phyloP scores from a whole-genome alignment of 2,329 filamentous ascomycete genomes.

The Aspergillus oerlinghausenensis region DNA sequence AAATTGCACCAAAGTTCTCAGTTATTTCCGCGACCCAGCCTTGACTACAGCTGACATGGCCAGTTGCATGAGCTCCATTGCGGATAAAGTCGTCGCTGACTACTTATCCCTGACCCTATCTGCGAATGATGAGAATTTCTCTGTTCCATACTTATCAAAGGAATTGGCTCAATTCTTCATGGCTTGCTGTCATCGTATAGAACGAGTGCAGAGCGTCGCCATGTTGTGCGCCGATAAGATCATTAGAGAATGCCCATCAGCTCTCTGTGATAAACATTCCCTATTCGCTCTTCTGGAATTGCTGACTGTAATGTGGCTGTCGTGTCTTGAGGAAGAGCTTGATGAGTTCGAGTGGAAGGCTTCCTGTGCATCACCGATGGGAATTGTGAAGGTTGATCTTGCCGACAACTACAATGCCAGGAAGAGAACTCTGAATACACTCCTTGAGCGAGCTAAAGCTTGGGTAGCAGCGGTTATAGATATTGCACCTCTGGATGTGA shows the following conservation, averaged over 20 bases:
- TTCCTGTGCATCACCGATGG: conserved; percentile 70
- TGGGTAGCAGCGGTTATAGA: conserved; percentile 82
- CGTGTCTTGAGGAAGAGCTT: conserved; percentile 88
- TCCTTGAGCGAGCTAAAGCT: conserved; percentile 69
- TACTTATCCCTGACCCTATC: conserved; percentile 73
- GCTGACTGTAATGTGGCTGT: conserved; percentile 89
- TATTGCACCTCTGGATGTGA: conserved; percentile 85
- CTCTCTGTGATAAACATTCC: conserved; percentile 82
- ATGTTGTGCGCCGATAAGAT: conserved; percentile 79
- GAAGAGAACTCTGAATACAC: conserved; percentile 68
- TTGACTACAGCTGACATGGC: conserved; percentile 59
- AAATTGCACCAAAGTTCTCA: conserved; percentile 82
- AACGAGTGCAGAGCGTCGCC: conserved; percentile 84
- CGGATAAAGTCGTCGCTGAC: conserved; percentile 66
- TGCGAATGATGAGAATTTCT: conserved; percentile 70
- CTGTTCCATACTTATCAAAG: conserved; percentile 83
- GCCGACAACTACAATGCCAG: conserved; percentile 88
- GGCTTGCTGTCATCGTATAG: conserved; percentile 88
- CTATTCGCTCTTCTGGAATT: conserved; percentile 91
- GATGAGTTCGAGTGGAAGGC: conserved; percentile 88
- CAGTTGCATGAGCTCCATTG: conserved; percentile 59
- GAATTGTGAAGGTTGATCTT: conserved; percentile 78
- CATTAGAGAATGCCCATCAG: conserved; percentile 77
- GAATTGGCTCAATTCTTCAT: conserved; percentile 83
- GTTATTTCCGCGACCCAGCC: conserved; percentile 92